Conservation (phyloP, 192 early-diverging fungal genomes). For the Mortierella antarctica region DNA sequence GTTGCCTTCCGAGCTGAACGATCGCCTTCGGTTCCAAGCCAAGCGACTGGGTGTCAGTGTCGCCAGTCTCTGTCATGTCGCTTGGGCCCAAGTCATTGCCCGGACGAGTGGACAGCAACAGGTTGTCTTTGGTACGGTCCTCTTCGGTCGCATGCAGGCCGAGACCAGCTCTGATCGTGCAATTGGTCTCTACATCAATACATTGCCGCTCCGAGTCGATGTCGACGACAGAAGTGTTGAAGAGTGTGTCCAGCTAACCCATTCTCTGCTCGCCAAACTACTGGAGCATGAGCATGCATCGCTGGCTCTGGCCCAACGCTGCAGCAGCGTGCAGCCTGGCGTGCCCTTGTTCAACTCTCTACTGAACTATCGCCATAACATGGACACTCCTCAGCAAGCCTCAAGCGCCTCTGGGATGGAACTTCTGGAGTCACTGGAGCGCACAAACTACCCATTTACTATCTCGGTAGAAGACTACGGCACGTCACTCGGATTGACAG, state of each 20-base stretch:
- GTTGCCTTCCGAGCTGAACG: no score
- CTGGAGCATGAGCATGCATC: constrained; percentile 14
- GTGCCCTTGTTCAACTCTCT: constrained; percentile 4
- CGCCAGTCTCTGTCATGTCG: no score
- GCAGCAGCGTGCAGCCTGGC: background rate
- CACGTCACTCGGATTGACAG: no score
- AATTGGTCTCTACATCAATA: background rate
- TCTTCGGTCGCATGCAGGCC: background rate
- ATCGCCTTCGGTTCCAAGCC: no score
- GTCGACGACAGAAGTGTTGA: background rate
- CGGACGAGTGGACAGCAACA: background rate
- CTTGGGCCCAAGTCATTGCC: no score
- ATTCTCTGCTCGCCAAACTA: background rate
- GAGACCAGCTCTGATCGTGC: background rate
- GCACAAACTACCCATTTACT: no score
- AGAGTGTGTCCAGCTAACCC: background rate
- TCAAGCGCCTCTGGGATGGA: no score
- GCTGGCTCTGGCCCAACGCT: constrained; percentile 10
- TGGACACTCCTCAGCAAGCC: no score
- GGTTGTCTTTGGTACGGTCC: background rate
- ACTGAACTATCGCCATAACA: no score
- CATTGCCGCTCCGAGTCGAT: background rate
- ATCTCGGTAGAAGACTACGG: no score
- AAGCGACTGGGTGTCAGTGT: no score
- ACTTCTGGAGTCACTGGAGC: no score